These are phyloP conservation scores for Pyrenochaeta sp. DNA, from an alignment of 2,329 filamentous ascomycete genomes.

Conservation along the genomic window DNA sequence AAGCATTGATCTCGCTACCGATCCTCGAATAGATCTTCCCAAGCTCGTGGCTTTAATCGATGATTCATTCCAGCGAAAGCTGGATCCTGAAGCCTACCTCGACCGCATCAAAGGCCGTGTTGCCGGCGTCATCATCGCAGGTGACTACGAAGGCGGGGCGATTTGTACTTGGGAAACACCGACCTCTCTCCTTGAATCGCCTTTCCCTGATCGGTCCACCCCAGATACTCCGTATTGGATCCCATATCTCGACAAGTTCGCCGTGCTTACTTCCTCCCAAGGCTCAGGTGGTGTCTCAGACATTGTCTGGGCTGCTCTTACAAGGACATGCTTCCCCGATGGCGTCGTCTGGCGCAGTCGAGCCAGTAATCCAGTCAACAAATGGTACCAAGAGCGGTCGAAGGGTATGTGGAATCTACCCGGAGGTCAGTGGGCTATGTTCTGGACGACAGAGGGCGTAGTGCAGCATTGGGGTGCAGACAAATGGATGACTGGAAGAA, in stretches of 20 bases:
- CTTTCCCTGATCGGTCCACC: conserved; percentile 1
- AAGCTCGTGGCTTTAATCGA: conserved; percentile 88
- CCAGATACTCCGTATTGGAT: conserved; percentile 66
- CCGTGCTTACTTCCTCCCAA: conserved; percentile 86
- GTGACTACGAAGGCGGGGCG: conserved; percentile 94
- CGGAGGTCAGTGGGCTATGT: conserved; percentile 94
- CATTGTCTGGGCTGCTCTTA: conserved; percentile 95
- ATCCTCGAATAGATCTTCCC: conserved; percentile 81
- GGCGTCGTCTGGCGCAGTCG: conserved; percentile 94
- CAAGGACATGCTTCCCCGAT: conserved; percentile 82
- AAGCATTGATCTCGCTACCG: conserved; percentile 72
- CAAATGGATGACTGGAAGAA: conserved; percentile 53
- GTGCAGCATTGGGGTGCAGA: conserved; percentile 63
- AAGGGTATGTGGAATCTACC: conserved; percentile 82
- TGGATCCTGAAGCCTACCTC: conserved; percentile 85
- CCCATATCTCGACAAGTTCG: conserved; percentile 97
- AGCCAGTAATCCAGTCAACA: conserved; percentile 93
- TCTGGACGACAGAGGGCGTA: conserved; percentile 83
- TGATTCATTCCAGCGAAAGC: conserved; percentile 85
- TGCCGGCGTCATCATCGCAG: conserved; percentile 91
- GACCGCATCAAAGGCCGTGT: conserved; percentile 79
- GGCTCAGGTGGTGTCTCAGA: conserved; percentile 93
- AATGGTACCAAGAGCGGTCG: conserved; percentile 97
- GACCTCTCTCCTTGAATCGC: conserved; percentile 54
- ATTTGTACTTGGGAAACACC: conserved; percentile 94